Evolutionary conservation across 2,329 filamentous ascomycete genomes (phyloP).

Genomic region (Arthrinium puccinioides): DNA sequence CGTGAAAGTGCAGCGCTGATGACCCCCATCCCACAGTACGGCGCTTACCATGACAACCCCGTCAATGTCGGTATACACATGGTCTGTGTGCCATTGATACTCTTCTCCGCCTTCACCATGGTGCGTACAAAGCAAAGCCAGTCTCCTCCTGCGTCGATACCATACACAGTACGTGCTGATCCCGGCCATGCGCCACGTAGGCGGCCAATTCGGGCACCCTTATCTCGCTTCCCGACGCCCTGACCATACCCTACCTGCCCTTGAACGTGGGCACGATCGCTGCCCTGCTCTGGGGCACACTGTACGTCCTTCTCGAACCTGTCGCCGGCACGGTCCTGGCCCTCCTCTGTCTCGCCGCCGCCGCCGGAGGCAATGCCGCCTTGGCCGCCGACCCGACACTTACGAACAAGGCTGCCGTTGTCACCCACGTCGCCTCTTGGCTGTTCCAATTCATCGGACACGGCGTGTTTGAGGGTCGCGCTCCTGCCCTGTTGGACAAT

Average conservation of each 20-base stretch:
- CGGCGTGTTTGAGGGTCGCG: constrained; percentile 78
- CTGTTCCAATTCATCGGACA: constrained; percentile 88
- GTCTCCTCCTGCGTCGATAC: not conserved
- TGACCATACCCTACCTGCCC: constrained; percentile 59
- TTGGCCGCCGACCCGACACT: constrained; percentile 46
- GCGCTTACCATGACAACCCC: constrained; percentile 72
- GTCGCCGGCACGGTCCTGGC: constrained; percentile 77
- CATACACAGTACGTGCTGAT: too few species aligned
- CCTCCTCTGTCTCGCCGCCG: constrained; percentile 66
- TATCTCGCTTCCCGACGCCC: constrained; percentile 57
- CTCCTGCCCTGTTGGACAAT: constrained; percentile 86
- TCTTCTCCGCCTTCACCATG: constrained; percentile 64
- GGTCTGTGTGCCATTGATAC: constrained; percentile 68
- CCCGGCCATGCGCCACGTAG: too few species aligned
- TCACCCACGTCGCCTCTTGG: constrained; percentile 70
- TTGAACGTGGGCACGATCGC: constrained; percentile 60
- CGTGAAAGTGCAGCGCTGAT: too few species aligned
- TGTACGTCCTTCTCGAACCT: constrained; percentile 90
- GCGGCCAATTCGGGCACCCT: constrained; percentile 56
- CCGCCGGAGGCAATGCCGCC: constrained; percentile 70
- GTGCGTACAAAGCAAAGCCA: constrained; percentile 35
- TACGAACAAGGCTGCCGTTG: constrained; percentile 52
- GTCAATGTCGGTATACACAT: constrained; percentile 76
- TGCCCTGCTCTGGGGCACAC: constrained; percentile 61
- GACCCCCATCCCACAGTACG: constrained; percentile 59